phyloP scores from a whole-genome alignment of 306 rosid species.

The Geum urbanum region DNA sequence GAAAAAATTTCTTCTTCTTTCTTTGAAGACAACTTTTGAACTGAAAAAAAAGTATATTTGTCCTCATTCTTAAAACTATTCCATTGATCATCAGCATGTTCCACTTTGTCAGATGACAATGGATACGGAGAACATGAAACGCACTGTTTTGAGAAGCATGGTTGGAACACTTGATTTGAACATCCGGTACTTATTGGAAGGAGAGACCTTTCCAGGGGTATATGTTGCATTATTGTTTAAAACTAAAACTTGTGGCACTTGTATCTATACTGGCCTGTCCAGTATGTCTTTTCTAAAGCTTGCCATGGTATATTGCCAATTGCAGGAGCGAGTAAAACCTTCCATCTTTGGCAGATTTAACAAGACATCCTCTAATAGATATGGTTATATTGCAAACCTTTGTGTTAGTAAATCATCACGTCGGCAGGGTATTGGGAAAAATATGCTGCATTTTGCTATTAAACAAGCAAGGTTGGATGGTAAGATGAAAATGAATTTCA shows the following conservation, averaged over 20 bases:
- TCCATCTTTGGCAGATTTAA: slow-evolving; percentile 50
- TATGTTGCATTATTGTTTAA: slow-evolving; percentile 5
- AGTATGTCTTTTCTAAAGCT: slow-evolving; percentile 17
- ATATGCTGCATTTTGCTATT: slow-evolving; percentile 78
- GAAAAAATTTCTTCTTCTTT: neutral
- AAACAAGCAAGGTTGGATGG: slow-evolving; percentile 58
- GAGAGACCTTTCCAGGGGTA: slow-evolving; percentile 97
- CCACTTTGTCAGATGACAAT: slow-evolving; percentile 60
- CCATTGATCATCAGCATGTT: neutral
- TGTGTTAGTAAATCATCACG: slow-evolving; percentile 75
- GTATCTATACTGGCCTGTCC: slow-evolving; percentile 7
- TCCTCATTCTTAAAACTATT: neutral
- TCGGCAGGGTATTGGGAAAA: slow-evolving; percentile 74
- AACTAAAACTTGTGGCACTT: slow-evolving; percentile 1
- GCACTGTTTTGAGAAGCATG: slow-evolving; percentile 55
- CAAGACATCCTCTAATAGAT: slow-evolving; percentile 49
- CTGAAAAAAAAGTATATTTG: neutral
- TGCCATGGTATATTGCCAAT: slow-evolving; percentile 11
- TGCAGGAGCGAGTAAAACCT: slow-evolving; percentile 63
- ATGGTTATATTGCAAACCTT: slow-evolving; percentile 77
- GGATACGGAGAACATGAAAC: slow-evolving; percentile 57
- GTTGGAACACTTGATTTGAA: slow-evolving; percentile 92
- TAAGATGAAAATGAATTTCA: slow-evolving; percentile 29
- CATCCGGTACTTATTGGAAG: slow-evolving; percentile 58
- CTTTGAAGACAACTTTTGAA: slow-evolving; percentile 5